Evolutionary conservation across 129 eudicot genomes (phyloP).

Genomic region (Pittosporum tobira): DNA sequence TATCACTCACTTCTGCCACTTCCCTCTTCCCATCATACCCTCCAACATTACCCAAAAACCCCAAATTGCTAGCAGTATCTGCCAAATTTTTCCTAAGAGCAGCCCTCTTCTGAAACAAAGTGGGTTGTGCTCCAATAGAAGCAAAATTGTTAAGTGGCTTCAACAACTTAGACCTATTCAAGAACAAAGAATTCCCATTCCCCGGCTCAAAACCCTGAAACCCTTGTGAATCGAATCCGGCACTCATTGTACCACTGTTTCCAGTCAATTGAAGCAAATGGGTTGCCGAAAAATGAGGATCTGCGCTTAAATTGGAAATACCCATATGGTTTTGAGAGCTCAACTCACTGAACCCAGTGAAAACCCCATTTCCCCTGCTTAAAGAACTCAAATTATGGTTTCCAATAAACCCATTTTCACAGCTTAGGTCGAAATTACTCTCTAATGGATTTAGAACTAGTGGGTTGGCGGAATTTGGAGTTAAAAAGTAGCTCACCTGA

Average conservation of each 20-base stretch:
- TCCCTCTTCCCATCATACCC: conserved; percentile 12
- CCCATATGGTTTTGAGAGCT: conserved; percentile 35
- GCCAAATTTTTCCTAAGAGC: conserved; percentile 59
- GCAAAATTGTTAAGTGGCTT: conserved; percentile 61
- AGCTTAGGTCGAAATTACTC: conserved; percentile 38
- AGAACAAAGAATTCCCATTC: conserved; percentile 30
- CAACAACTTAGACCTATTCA: conserved; percentile 62
- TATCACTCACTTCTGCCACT: conserved; percentile 24
- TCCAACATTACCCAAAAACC: conserved; percentile 20
- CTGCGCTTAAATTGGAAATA: conserved; percentile 28
- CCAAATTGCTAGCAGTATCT: conserved; percentile 28
- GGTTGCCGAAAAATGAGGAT: conserved; percentile 31
- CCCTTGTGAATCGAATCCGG: conserved; percentile 38
- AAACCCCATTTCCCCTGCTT: conserved; percentile 17
- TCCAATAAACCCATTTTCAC: conserved; percentile 32
- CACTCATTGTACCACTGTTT: conserved; percentile 13
- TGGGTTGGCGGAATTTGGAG: conserved; percentile 32
- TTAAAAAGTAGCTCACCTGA: conserved; percentile 40
- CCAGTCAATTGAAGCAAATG: conserved; percentile 48
- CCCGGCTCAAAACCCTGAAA: conserved; percentile 35
- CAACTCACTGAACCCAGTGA: conserved; percentile 36
- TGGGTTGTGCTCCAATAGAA: conserved; percentile 58
- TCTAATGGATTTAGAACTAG: conserved; percentile 26
- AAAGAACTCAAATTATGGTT: conserved; percentile 13
- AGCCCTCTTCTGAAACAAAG: conserved; percentile 80